Conservation (phyloP, 2,329 filamentous ascomycete genomes). For the Conoideocrella luteorostrata region DNA sequence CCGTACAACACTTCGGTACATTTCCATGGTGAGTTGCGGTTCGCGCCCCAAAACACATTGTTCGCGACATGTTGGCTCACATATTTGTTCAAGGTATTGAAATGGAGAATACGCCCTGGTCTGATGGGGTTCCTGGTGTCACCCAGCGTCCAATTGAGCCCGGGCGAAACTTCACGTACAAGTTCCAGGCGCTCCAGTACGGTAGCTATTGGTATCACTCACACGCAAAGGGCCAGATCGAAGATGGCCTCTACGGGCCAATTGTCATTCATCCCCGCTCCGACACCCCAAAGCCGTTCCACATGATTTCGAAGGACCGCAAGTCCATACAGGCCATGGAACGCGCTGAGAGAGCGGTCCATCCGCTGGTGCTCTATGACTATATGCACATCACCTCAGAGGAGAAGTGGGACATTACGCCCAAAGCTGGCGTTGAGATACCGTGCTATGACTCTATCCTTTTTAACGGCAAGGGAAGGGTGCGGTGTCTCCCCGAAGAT, state of each 20-base stretch:
- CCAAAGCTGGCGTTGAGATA: constrained; percentile 38
- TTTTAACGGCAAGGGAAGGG: constrained; percentile 54
- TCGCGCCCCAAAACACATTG: too few relatives aligned
- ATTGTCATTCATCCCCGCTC: constrained; percentile 41
- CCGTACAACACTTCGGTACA: constrained; percentile 43
- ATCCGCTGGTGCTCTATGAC: constrained; percentile 48
- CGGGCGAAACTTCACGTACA: constrained; percentile 34
- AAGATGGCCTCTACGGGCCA: constrained; percentile 54
- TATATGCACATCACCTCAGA: constrained; percentile 48
- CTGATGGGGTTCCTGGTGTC: constrained; percentile 53
- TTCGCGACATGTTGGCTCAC: not conserved
- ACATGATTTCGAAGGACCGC: constrained; percentile 35
- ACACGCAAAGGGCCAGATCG: constrained; percentile 47
- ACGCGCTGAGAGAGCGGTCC: constrained; percentile 39
- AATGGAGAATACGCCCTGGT: constrained; percentile 49
- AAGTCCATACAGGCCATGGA: constrained; percentile 35
- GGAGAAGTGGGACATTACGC: constrained; percentile 37
- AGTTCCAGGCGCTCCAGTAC: constrained; percentile 48
- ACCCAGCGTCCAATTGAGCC: constrained; percentile 46
- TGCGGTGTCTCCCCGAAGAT: constrained; percentile 41
- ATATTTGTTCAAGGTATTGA: constrained; percentile 33
- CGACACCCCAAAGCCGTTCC: constrained; percentile 36
- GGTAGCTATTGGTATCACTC: constrained; percentile 58
- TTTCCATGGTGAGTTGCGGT: constrained; percentile 35
- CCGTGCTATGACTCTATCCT: constrained; percentile 55